These are phyloP conservation scores for Lizonia empirigonia DNA, from an alignment of 2,329 filamentous ascomycete species.

Conservation along the genomic window DNA sequence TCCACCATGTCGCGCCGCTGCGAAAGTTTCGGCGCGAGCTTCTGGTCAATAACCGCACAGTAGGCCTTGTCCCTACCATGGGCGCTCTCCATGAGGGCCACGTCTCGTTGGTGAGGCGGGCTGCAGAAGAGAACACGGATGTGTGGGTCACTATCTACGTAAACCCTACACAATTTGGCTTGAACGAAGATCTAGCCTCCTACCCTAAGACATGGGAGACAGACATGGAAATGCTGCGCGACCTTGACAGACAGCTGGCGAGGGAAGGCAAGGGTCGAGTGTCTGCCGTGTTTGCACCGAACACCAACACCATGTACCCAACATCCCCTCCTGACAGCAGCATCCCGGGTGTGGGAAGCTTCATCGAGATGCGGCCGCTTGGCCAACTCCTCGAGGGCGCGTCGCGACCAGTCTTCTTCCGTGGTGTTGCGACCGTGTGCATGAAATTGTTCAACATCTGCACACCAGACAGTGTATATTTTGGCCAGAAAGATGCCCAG, in stretches of 20 bases:
- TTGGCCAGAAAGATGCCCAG: conserved; percentile 97
- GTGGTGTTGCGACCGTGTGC: conserved; percentile 93
- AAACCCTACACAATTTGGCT: conserved; percentile 94
- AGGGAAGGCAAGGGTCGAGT: conserved; percentile 64
- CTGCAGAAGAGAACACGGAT: conserved; percentile 81
- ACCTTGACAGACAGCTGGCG: conserved; percentile 75
- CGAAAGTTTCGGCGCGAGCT: conserved; percentile 72
- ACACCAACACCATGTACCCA: conserved; percentile 85
- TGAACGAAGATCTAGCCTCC: conserved; percentile 82
- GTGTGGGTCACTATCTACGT: conserved; percentile 94
- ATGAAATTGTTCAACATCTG: conserved; percentile 92
- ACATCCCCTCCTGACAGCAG: conserved; percentile 74
- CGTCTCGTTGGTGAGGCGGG: conserved; percentile 80
- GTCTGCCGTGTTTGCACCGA: conserved; percentile 84
- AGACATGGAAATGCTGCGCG: conserved; percentile 70
- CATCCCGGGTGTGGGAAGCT: conserved; percentile 78
- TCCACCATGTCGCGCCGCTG: conserved; percentile 75
- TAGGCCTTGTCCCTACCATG: conserved; percentile 96
- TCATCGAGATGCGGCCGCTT: conserved; percentile 88
- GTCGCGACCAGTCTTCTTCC: conserved; percentile 90
- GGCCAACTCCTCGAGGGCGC: conserved; percentile 81
- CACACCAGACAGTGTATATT: conserved; percentile 79
- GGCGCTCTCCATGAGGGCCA: conserved; percentile 95
- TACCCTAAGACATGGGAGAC: conserved; percentile 90
- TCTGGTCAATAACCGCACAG: conserved; percentile 68